phyloP scores from a whole-genome alignment of 2,329 filamentous ascomycete species.

The Zymoseptoria passerinii region DNA sequence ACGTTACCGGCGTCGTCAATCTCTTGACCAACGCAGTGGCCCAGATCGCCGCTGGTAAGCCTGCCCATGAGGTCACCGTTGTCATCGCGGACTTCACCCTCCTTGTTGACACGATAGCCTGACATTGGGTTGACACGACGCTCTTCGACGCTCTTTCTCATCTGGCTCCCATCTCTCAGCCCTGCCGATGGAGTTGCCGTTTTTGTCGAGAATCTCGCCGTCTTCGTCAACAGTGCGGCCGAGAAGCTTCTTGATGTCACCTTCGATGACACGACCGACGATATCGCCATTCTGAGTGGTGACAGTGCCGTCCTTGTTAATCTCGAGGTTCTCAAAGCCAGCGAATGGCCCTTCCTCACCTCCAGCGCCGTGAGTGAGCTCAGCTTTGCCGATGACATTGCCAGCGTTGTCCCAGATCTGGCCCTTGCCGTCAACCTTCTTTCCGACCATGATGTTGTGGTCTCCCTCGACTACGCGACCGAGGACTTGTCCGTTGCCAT shows the following conservation, averaged over 20 bases:
- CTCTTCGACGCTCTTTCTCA: slow-evolving; percentile 46
- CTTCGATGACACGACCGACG: slow-evolving; percentile 43
- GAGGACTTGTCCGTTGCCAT: slow-evolving; percentile 50
- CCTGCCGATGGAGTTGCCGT: slow-evolving; percentile 46
- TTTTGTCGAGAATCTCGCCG: slow-evolving; percentile 46
- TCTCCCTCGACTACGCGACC: slow-evolving; percentile 53
- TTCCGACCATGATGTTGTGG: slow-evolving; percentile 47
- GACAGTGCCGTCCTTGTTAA: slow-evolving; percentile 52
- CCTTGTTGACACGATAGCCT: slow-evolving; percentile 45
- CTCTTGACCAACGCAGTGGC: slow-evolving; percentile 45
- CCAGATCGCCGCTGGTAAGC: slow-evolving; percentile 44
- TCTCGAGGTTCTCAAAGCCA: slow-evolving; percentile 49
- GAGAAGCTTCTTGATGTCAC: slow-evolving; percentile 44
- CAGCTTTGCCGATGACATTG: slow-evolving; percentile 51
- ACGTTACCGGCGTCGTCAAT: slow-evolving; percentile 47
- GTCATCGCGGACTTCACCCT: slow-evolving; percentile 45
- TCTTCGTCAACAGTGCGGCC: slow-evolving; percentile 45
- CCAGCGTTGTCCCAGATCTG: slow-evolving; percentile 58
- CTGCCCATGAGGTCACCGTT: slow-evolving; percentile 43
- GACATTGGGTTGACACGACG: slow-evolving; percentile 53
- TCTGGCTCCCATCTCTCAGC: slow-evolving; percentile 47
- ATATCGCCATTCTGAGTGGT: slow-evolving; percentile 39
- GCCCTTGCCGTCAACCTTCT: slow-evolving; percentile 54
- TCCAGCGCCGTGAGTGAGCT: slow-evolving; percentile 45
- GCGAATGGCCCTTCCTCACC: slow-evolving; percentile 51